Conservation (phyloP, 495 filamentous ascomycete species). For the Collariella sp. region DNA sequence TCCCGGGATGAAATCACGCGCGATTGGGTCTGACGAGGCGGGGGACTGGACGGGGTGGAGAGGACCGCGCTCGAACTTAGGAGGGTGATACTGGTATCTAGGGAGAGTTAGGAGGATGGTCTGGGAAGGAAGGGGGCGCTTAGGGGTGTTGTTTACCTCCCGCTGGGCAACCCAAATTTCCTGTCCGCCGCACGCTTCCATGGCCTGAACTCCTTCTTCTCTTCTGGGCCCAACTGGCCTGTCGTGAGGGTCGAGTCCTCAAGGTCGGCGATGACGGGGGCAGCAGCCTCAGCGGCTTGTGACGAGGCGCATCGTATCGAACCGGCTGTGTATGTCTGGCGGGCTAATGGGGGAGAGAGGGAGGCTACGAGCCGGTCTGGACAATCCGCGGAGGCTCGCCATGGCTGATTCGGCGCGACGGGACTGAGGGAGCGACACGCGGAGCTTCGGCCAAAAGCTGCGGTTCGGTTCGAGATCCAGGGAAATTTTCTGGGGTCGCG, state of each 20-base stretch:
- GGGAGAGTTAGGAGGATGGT: neutral
- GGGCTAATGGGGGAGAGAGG: slow-evolving; percentile 20
- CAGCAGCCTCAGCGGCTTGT: slow-evolving; percentile 16
- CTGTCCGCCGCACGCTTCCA: slow-evolving; percentile 38
- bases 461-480: neutral
- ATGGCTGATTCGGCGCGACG: slow-evolving; percentile 12
- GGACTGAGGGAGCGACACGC: slow-evolving; percentile 1
- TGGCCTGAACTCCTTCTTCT: slow-evolving; percentile 30
- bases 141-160: slow-evolving; percentile 26
- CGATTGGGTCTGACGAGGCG: slow-evolving; percentile 70
- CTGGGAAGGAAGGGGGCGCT: neutral
- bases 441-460: slow-evolving; percentile 14
- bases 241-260: slow-evolving; percentile 31
- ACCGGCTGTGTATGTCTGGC: slow-evolving; percentile 16
- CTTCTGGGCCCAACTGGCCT: slow-evolving; percentile 27
- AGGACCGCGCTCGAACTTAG: slow-evolving; percentile 87
- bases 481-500: slow-evolving; percentile 20
- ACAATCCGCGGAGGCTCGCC: slow-evolving; percentile 29
- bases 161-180: slow-evolving; percentile 30
- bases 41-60: slow-evolving; percentile 87
- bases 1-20: slow-evolving; percentile 82
- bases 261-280: slow-evolving; percentile 28
- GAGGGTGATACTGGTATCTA: slow-evolving; percentile 88
- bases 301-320: slow-evolving; percentile 33
- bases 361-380: slow-evolving; percentile 22